Evolutionary conservation across 2,329 filamentous ascomycete species (phyloP).

Genomic region (Allantophomopsis cytisporea): DNA sequence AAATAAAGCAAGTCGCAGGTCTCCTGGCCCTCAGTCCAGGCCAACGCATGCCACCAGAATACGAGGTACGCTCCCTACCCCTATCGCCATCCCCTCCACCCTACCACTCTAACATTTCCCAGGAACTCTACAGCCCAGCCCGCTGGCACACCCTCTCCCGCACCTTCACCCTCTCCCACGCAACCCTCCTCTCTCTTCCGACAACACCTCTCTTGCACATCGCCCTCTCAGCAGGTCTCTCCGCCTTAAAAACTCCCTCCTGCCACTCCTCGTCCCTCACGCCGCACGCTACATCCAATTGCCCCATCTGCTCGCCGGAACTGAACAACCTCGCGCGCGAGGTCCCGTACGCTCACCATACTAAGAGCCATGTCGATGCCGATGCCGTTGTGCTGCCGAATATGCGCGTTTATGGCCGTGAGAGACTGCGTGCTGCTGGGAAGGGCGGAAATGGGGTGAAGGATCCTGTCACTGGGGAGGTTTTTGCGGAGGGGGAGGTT

Average conservation of each 20-base stretch:
- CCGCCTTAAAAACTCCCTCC: constrained; percentile 86
- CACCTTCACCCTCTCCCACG: constrained; percentile 76
- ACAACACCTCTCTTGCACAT: constrained; percentile 77
- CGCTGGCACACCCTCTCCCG: constrained; percentile 68
- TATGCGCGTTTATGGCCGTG: constrained; percentile 68
- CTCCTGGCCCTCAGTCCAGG: constrained; percentile 63
- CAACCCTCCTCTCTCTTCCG: constrained; percentile 72
- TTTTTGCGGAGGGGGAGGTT: constrained; percentile 46
- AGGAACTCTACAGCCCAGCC: constrained; percentile 58
- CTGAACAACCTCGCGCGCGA: constrained; percentile 80
- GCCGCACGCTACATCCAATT: constrained; percentile 49
- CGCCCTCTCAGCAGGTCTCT: constrained; percentile 80
- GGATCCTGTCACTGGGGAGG: constrained; percentile 64
- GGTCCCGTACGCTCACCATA: constrained; percentile 91
- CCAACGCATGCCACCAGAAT: constrained; percentile 39
- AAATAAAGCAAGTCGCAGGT: constrained; percentile 63
- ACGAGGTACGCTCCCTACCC: constrained; percentile 15
- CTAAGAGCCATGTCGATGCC: constrained; percentile 81
- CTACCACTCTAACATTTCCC: constrained; percentile 13
- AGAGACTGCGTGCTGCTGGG: constrained; percentile 64
- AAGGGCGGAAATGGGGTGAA: constrained; percentile 53
- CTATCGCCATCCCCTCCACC: neutral
- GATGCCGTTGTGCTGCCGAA: constrained; percentile 83
- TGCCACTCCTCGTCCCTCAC: constrained; percentile 51
- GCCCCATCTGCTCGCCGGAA: constrained; percentile 92